These are phyloP conservation scores for Circinella minor DNA, from an alignment of 371 early-diverging fungal species.

Conservation along the genomic window DNA sequence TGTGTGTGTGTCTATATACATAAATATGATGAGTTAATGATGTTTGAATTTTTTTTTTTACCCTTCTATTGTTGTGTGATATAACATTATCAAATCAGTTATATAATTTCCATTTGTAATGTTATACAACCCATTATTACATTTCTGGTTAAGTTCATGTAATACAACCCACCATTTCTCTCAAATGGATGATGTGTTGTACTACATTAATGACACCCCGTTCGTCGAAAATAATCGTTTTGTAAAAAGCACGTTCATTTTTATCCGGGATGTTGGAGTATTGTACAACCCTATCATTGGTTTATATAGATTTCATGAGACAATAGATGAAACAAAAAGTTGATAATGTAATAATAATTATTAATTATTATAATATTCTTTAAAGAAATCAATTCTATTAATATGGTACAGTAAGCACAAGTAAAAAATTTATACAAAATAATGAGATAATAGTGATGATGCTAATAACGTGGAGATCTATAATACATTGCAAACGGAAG, in stretches of 20 bases:
- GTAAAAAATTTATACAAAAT: too few species aligned
- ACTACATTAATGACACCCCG: constrained; percentile 8
- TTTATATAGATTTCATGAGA: constrained; percentile 9
- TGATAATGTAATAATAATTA: neutral
- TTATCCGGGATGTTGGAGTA: neutral
- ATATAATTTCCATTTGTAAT: too few species aligned
- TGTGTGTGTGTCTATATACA: too few species aligned
- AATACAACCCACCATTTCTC: too few species aligned
- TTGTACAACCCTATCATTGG: neutral
- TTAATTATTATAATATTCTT: neutral
- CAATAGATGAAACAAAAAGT: neutral
- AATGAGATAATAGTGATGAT: too few species aligned
- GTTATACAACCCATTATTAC: too few species aligned
- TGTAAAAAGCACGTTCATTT: neutral
- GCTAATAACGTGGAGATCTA: neutral
- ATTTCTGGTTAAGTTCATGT: too few species aligned
- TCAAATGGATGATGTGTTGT: constrained; percentile 5
- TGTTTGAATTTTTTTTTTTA: too few species aligned
- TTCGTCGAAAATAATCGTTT: neutral
- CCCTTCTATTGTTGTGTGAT: too few species aligned
- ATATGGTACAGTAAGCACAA: neutral
- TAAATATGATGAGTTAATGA: too few species aligned
- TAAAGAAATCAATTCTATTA: neutral
- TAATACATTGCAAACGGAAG: neutral
- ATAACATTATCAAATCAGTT: too few species aligned